Percentiles rank a stretch among this genome's conserved stretches.
Conservation (phyloP, 2,329 filamentous ascomycete species). For the Penicillium rolfsii region DNA sequence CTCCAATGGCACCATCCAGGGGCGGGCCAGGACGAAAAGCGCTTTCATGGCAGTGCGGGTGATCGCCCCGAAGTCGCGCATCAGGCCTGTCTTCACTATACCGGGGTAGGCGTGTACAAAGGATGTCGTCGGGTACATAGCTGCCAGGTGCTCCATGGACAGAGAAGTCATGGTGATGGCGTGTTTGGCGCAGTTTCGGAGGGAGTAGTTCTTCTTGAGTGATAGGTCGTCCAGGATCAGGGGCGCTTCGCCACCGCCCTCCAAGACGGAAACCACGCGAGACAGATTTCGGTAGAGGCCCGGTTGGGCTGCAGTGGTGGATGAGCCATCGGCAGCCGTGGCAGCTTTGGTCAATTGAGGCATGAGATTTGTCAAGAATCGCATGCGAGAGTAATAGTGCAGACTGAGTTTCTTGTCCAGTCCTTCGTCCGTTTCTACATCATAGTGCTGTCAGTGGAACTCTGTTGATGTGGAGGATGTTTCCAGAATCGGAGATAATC, state of each 20-base stretch:
- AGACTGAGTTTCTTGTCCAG: conserved; percentile 52
- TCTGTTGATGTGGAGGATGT: background rate
- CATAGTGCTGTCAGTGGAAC: background rate
- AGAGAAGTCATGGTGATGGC: conserved; percentile 24
- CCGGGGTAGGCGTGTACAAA: conserved; percentile 57
- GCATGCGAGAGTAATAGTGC: conserved; percentile 53
- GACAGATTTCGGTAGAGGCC: conserved; percentile 15
- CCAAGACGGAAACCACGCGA: conserved; percentile 21
- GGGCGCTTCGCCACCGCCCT: conserved; percentile 17
- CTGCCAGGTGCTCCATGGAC: conserved; percentile 47
- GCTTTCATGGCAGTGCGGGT: conserved; percentile 11
- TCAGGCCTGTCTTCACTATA: conserved; percentile 39
- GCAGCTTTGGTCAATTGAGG: conserved; percentile 27
- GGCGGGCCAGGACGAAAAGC: conserved; percentile 11
- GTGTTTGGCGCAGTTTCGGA: conserved; percentile 20
- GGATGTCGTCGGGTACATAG: conserved; percentile 49
- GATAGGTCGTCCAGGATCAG: conserved; percentile 22
- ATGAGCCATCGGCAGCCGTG: background rate
- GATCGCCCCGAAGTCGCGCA: conserved; percentile 15
- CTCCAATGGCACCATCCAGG: conserved; percentile 17
- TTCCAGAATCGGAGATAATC: background rate
- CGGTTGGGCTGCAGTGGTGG: background rate
- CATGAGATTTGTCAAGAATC: conserved; percentile 48
- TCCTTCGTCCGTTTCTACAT: conserved; percentile 49
- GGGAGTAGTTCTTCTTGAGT: conserved; percentile 18